Percentiles rank a stretch among this genome's conserved stretches.
Conservation (phyloP, 2,329 filamentous ascomycete species). For the Dactylellina haptotyla region DNA sequence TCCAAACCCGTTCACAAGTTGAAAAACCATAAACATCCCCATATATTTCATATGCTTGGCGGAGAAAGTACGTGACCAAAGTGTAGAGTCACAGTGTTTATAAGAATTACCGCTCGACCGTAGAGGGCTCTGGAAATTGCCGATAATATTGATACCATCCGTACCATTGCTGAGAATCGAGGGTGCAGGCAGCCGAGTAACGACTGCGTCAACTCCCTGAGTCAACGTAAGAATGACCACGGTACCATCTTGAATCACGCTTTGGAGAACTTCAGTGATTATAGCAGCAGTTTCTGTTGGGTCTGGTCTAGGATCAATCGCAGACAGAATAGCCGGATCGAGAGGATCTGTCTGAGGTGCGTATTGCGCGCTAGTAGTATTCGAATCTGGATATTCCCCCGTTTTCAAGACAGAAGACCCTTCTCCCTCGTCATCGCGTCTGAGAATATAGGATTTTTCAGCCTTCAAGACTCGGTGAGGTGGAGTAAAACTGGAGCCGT, state of each 20-base stretch:
- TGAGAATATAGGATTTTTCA: not conserved
- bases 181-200: constrained; percentile 16
- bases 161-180: not conserved
- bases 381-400: constrained; percentile 15
- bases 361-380: constrained; percentile 1
- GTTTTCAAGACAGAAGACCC: constrained; percentile 9
- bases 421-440: not conserved
- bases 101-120: constrained; percentile 27
- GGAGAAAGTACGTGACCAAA: constrained; percentile 19
- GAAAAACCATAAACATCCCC: constrained; percentile 14
- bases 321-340: too few species aligned
- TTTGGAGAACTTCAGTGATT: constrained; percentile 5
- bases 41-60: constrained; percentile 15
- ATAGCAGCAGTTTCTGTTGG: too few species aligned
- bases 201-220: constrained; percentile 3
- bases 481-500: not conserved
- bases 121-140: not conserved
- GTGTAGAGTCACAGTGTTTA: not conserved
- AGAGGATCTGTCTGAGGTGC: not conserved
- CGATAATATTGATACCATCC: constrained; percentile 18
- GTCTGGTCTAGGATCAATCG: too few species aligned
- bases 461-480: not conserved
- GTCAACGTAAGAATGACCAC: constrained; percentile 29
- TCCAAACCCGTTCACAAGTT: constrained; percentile 8
- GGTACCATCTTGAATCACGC: not conserved